Evolutionary conservation across 352 stramenopile genomes (phyloP), one percentile per base, ranked within the genome.

Genomic region (Phytophthora constricta): DNA sequence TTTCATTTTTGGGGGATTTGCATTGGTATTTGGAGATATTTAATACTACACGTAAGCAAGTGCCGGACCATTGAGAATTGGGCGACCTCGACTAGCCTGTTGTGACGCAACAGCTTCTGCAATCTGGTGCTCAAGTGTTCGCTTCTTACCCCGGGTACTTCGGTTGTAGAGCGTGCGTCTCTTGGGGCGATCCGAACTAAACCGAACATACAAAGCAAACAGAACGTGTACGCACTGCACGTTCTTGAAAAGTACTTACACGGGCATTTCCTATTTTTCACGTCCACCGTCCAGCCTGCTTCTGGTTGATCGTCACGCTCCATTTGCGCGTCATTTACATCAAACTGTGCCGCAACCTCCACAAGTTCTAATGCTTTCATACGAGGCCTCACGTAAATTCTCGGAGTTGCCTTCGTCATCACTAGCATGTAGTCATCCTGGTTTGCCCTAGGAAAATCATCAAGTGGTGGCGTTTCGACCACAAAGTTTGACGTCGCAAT

Each of bases 211-310:
- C 1, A 37, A 19, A 1, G 52, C 39, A 20, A 23, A 25, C 1
- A 60, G 34, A 0, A 50, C 17, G 22, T 60, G 49, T 1, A 60
- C 20, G 34, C 52, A 49, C 20, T 60, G 34, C 3, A 20, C 33
- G 52, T 49, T 48, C 33, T 49, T 60, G 52, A 60, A 48, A 45
- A 56, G 27, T 13, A 56, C n/a, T 22, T 56, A 16, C 49, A 56
- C 5, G 49, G 49, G 27, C 49, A 56, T 2, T 3, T 28, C 17
- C 14, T 19, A 10, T 8, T 41, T 2, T 14, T 2, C 16, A 56
- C 4, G 10, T 56, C 17, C 17, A 56, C 49, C 7, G 19, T 3
- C 39, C 52, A 50, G 4, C 52, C 52, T 3, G 4, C 52, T 17
- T 41, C 14, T 7, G 33, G 52, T 25, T 49, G 39, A 8, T 39